Conservation (phyloP, 345 rosid genomes). For the Salix viminalis region DNA sequence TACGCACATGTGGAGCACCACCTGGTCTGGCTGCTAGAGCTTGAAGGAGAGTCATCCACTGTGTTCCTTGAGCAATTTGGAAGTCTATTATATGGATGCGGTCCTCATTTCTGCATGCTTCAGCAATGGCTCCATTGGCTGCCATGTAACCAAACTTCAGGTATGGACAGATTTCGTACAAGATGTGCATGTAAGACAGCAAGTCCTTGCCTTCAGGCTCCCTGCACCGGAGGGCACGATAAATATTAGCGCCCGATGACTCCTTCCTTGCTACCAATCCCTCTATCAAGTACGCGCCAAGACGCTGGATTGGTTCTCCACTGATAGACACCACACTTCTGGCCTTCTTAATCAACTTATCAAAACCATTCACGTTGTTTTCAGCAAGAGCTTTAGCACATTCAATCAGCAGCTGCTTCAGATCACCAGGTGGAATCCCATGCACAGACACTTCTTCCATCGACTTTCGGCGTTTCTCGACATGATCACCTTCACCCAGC, state of each 20-base stretch:
- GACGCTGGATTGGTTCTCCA: constrained; percentile 62
- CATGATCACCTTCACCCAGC: constrained; percentile 21
- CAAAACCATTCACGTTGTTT: constrained; percentile 39
- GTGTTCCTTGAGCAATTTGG: constrained; percentile 62
- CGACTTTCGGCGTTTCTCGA: constrained; percentile 34
- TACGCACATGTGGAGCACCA: constrained; percentile 61
- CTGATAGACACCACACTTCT: constrained; percentile 42
- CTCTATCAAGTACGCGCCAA: constrained; percentile 69
- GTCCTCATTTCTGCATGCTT: constrained; percentile 57
- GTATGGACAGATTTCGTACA: constrained; percentile 72
- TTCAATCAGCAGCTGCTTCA: constrained; percentile 51
- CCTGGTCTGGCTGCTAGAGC: constrained; percentile 67
- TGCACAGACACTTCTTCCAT: constrained; percentile 20
- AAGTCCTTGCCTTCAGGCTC: constrained; percentile 64
- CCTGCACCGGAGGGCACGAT: constrained; percentile 42
- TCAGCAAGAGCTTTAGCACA: constrained; percentile 56
- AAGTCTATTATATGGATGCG: constrained; percentile 65
- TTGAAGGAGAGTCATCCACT: constrained; percentile 67
- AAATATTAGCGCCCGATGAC: constrained; percentile 44
- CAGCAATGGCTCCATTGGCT: constrained; percentile 77
- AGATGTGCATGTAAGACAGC: constrained; percentile 55
- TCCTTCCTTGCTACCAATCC: constrained; percentile 61
- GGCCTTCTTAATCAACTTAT: constrained; percentile 40
- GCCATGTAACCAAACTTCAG: constrained; percentile 79
- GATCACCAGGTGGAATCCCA: constrained; percentile 28